phyloP scores from a whole-genome alignment of 768 basidiomycete species.

The Strobilomyces echinocephalus region DNA sequence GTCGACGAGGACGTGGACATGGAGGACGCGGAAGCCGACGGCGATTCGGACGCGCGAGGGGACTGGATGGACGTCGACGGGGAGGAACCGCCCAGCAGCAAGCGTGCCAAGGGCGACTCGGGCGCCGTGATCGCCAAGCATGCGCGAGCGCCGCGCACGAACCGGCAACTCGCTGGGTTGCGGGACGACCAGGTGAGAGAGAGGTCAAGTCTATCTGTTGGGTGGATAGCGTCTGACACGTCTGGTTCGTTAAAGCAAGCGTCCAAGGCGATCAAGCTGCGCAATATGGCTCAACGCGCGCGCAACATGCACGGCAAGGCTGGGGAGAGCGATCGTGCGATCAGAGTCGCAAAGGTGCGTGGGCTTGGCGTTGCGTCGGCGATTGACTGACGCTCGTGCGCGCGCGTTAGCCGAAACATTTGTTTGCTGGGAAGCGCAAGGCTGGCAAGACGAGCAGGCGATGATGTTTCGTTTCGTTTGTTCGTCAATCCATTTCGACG shows the following conservation, averaged over 20 bases:
- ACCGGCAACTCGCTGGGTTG: constrained; percentile 77
- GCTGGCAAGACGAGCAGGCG: constrained; percentile 78
- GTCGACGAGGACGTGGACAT: constrained; percentile 56
- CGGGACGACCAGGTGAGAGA: constrained; percentile 64
- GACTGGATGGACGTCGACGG: constrained; percentile 54
- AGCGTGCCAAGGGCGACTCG: constrained; percentile 58
- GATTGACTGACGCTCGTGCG: constrained; percentile 6
- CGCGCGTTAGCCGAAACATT: constrained; percentile 75
- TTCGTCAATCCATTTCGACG: no score
- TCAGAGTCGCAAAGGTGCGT: constrained; percentile 77
- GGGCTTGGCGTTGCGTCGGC: neutral
- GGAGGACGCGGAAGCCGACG: constrained; percentile 40
- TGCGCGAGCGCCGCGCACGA: constrained; percentile 58
- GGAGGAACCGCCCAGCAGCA: constrained; percentile 48
- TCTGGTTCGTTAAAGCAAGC: constrained; percentile 71
- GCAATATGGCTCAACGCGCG: constrained; percentile 80
- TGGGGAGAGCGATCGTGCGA: constrained; percentile 82
- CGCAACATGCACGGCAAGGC: constrained; percentile 88
- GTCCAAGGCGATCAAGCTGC: constrained; percentile 72
- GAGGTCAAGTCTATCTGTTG: no score
- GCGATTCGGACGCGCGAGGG: constrained; percentile 34
- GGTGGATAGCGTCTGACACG: neutral
- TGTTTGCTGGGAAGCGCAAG: constrained; percentile 83
- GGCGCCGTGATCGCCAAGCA: constrained; percentile 49
- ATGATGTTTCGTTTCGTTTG: constrained; percentile 31